Evolutionary conservation across 2,329 filamentous ascomycete genomes (phyloP).

Genomic region (Pseudogymnoascus verrucosus): DNA sequence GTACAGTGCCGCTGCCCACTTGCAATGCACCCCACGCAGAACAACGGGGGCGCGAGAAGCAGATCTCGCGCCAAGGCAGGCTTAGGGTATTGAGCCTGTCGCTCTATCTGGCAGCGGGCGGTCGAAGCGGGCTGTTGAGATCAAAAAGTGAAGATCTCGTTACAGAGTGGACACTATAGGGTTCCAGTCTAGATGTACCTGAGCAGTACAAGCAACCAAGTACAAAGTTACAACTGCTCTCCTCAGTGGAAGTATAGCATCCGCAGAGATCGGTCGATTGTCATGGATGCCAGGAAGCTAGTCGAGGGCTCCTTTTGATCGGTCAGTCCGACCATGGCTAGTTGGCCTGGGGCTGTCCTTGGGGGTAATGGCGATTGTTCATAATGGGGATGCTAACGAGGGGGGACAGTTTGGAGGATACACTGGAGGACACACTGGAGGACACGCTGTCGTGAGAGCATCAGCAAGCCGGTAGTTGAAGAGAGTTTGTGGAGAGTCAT

Average conservation of each 20-base stretch:
- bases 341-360: neutral
- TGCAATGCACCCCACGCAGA: neutral
- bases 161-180: neutral
- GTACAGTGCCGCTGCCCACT: neutral
- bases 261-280: neutral
- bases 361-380: neutral
- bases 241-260: neutral
- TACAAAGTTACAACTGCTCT: neutral
- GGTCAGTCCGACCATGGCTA: neutral
- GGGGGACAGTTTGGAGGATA: neutral
- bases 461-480: neutral
- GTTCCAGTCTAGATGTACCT: neutral
- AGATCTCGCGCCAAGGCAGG: conserved; percentile 2
- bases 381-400: neutral
- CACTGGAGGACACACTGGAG: neutral
- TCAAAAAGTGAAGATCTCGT: neutral
- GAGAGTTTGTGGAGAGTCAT: neutral
- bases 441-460: neutral
- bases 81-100: neutral
- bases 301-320: neutral
- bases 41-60: neutral
- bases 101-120: neutral
- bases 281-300: neutral
- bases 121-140: neutral
- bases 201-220: neutral